These are phyloP conservation scores for Bimuria novae-zelandiae DNA, from an alignment of 2,329 filamentous ascomycete genomes.

Conservation along the genomic window DNA sequence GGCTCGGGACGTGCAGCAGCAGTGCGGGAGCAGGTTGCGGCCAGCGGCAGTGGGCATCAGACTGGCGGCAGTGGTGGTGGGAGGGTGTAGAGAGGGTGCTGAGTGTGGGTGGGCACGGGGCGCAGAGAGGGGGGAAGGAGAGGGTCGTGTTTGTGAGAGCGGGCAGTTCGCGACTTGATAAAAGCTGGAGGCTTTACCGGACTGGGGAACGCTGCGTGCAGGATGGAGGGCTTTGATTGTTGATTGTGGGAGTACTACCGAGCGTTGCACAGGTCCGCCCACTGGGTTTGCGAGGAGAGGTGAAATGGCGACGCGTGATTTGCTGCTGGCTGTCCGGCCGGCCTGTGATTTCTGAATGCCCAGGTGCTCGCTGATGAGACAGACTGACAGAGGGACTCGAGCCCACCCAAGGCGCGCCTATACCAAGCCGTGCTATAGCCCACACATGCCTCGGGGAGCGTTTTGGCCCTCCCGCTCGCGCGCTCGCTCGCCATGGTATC, in stretches of 20 bases:
- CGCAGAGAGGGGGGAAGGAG: background rate
- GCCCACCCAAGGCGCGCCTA: background rate
- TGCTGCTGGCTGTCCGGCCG: background rate
- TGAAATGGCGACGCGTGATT: conserved; percentile 4
- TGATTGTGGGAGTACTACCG: conserved; percentile 13
- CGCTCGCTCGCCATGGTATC: background rate
- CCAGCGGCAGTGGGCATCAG: conserved; percentile 12
- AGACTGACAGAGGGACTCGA: background rate
- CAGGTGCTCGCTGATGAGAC: background rate
- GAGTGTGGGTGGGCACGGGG: background rate
- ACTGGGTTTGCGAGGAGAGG: conserved; percentile 2
- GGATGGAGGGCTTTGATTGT: conserved; percentile 13
- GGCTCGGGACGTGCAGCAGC: conserved; percentile 2
- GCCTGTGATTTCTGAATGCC: conserved; percentile 5
- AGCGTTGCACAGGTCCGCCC: conserved; percentile 14
- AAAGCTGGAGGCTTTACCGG: conserved; percentile 11
- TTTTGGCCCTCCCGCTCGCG: background rate
- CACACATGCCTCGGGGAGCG: background rate
- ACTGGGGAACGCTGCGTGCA: conserved; percentile 7
- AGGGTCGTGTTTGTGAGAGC: background rate
- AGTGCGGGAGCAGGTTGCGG: conserved; percentile 4
- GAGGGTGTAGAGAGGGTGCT: background rate
- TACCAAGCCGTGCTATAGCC: background rate
- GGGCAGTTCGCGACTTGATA: conserved; percentile 9
- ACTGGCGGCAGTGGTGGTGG: background rate